Base-by-base conservation (phyloP, 2,329 filamentous ascomycete genomes). In the Aspergillus sp. region DNA sequence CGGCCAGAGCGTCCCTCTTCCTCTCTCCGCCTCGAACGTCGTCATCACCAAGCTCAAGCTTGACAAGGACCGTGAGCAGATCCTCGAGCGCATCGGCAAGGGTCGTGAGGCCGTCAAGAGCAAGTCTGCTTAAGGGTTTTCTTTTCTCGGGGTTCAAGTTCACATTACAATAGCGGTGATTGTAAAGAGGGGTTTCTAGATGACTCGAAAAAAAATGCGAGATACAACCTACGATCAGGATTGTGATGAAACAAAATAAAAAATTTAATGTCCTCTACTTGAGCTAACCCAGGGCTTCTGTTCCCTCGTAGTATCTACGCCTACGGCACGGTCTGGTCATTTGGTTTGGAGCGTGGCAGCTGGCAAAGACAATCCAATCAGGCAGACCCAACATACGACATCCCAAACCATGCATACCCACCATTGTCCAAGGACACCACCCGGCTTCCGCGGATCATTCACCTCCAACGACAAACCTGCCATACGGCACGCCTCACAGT, bases 11-110 rank as follows among this genome's bases (percentile, higher is more conserved):
- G 93, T 98, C 59, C 94, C 94, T 67, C 86, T 98, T 78, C 92
- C 92, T 81, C 89, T 99, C 82, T 90, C 94, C 83, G 90, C 95
- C 76, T 96, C 90, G 83, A 98, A 98, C 83, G 92, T 96, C 72
- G 89, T 96, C 84, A 90, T 99, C 85, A 96, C 90, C 84, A 97
- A 97, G 88, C 87, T 98, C 81, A 96, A 98, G 90, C 86, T 97
- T 83, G 78, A 82, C 69, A 82, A 82, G 75, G 80, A 82, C 69
- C 76, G 80, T 66, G 80, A 82, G 73, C 73, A 75, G 63, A 78
- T 82, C 63, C 72, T 81, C 52, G 77, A 78, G 69, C 76, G 80
- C 67, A 77, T 78, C 52, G 73, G 68, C 59, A 79, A 82, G 73
- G 78, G 79, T 59, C 76, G 79, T 71, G 78, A 81, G 70, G 73